Base-by-base conservation (phyloP, 179 eudicot species). In the Beta corolliflora region DNA sequence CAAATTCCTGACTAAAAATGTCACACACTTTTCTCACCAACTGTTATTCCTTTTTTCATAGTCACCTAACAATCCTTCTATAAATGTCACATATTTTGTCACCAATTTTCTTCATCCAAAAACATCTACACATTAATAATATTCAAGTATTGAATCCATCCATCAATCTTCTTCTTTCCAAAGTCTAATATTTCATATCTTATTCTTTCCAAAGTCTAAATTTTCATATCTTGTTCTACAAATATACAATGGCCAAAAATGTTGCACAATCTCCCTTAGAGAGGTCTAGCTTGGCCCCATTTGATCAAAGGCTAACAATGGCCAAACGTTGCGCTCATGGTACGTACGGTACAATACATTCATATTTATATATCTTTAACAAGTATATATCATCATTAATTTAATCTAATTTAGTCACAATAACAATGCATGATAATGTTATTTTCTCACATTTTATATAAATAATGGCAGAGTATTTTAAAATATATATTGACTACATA, bases 261-360 rank as follows among this genome's bases (percentile, higher is more conserved):
- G 86, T 85, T 56, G 91, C 83, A 52, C 88, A 88, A 73, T 86
- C 88, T 72, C 83, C 89, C 45, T 81, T 88, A 61, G 89, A 68
- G 9, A 66, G 71, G 48, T 66, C 71, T 66, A 41, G 72, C 52
- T 41, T 70, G 53, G 53, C 54, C 36, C 21, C 75, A 10, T 71
- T 71, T 21, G 75, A 92, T 73, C 95, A 92, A 78, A 92, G 86
- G 87, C 86, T 92, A 79, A 92, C 92, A 82, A 85, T 91, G 88
- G 95, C 98, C 81, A 92, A 92, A 79, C 97, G 93, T 53, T 91
- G 93, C 84, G 88, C 98, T 82, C 94, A 83, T 72, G 95, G 95
- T 91, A 89, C 67, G 4, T 23, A n/a, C 5, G 0, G 3, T 36
- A 36, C 41, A 36, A 36, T 36, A 36, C 3, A 3, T 36, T 36